Conservation (phyloP, 208 protist species). For the Leptomonas pyrrhocoris region DNA sequence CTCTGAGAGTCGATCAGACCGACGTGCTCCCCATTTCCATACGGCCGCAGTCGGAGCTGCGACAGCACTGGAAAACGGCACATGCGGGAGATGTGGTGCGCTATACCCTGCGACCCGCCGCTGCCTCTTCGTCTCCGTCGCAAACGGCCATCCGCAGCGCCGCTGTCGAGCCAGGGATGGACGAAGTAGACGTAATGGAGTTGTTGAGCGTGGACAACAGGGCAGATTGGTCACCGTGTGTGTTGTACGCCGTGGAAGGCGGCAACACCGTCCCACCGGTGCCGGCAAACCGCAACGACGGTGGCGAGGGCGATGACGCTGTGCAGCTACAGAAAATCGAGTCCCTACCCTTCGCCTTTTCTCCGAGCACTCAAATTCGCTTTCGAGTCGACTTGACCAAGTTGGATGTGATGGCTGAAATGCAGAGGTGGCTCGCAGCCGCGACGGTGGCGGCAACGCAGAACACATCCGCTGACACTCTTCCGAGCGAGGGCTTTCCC, state of each 20-base stretch:
- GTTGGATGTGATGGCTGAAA: not conserved
- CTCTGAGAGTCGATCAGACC: not conserved
- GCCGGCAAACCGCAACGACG: not conserved
- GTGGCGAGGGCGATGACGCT: not conserved
- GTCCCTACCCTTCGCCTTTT: not conserved
- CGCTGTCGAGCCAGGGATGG: not conserved
- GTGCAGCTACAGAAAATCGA: not conserved
- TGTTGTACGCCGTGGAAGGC: not conserved
- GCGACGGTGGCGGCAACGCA: not conserved
- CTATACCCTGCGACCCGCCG: conserved; percentile 2
- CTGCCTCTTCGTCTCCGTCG: not conserved
- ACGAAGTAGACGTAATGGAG: conserved; percentile 1
- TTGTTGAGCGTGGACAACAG: not conserved
- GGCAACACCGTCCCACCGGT: no score
- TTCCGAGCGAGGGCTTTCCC: not conserved
- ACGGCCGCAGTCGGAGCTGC: not conserved
- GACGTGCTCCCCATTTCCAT: not conserved
- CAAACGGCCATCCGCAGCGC: not conserved
- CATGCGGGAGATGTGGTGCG: not conserved
- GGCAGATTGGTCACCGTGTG: not conserved
- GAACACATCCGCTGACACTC: not conserved
- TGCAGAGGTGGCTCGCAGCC: not conserved
- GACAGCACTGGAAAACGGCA: not conserved
- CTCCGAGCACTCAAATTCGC: conserved; percentile 1
- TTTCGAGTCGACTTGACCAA: conserved; percentile 2